Percentiles rank a stretch among this genome's conserved stretches.
Conservation (phyloP, 2,329 filamentous ascomycete genomes). For the Sclerotinia spermophila region DNA sequence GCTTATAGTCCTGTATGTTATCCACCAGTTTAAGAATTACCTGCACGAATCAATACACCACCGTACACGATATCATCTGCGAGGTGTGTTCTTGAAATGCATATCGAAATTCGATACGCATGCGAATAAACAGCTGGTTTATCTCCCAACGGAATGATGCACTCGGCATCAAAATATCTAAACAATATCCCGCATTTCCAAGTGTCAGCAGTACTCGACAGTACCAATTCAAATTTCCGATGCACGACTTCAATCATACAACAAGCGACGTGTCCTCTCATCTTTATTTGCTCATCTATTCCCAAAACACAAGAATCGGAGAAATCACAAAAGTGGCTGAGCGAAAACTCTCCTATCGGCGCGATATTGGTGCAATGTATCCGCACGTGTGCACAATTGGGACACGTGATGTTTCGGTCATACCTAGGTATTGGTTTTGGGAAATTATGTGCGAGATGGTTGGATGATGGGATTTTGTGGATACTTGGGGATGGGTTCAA, state of each 20-base stretch:
- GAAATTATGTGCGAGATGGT: not conserved
- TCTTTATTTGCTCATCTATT: not conserved
- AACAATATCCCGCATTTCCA: rapidly evolving
- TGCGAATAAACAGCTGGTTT: too few species aligned
- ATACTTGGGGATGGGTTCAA: not conserved
- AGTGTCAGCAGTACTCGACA: not conserved
- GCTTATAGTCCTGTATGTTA: not conserved
- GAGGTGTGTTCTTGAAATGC: too few species aligned
- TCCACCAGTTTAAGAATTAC: not conserved
- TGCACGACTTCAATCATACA: not conserved
- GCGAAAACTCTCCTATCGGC: not conserved
- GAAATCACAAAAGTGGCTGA: not conserved
- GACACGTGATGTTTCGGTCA: not conserved
- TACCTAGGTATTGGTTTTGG: not conserved
- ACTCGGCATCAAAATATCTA: rapidly evolving
- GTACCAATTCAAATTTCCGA: not conserved
- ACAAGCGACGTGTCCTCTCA: not conserved
- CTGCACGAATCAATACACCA: not conserved
- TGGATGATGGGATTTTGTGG: not conserved
- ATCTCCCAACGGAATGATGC: not conserved
- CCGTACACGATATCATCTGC: not conserved
- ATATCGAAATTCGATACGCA: not conserved
- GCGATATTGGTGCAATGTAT: not conserved
- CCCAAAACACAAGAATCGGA: not conserved
- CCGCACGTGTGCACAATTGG: not conserved